Base-by-base conservation (phyloP, 83 land plant genomes). In the Picea engelmannii region DNA sequence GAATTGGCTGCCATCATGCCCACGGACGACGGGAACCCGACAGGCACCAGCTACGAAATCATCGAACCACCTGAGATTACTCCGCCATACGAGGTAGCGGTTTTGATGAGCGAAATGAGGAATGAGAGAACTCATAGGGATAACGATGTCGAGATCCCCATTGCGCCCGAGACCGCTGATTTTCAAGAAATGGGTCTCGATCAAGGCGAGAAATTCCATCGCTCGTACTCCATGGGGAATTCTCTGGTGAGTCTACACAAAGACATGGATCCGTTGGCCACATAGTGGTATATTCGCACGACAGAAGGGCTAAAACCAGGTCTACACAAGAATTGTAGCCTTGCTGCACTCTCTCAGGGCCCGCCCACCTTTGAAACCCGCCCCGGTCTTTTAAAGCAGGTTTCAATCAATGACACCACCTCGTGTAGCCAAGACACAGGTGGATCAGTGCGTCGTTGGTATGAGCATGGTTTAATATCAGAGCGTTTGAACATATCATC, bases 211-310 rank as follows among this genome's bases (percentile, higher is more conserved):
- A 20, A 61, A 31, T 85, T 88, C 80, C 85, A 85, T 40, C 64
- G 91, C 16, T 81, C 87, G 38, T 85, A 83, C 78, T 87, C 91
- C 64, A 87, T 87, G 15, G 89, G 91, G 59, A 85, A 87, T 77
- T 84, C 87, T 38, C 49, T 89, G 86, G 79, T 78, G 20, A 82
- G 68, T 42, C n/a, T 69, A 24, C 82, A 49, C 67, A 81, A 80
- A 62, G 81, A 81, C 42, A 4, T 15, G 40, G 71, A 68, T 17
- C 71, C 25, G 47, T 47, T 47, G 10, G 44, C 74, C 0, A 69
- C 44, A 18, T 21, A 69, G 10, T 69, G 74, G 74, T 69, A 31
- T n/a, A 69, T 69, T n/a, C n/a, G 16, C 9, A 69, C 74, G 10
- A 10, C 74, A 6, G n/a, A 20, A 6, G 74, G 74, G 74, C 47